phyloP scores from a whole-genome alignment of 768 basidiomycete genomes.

The Suillus placidus region DNA sequence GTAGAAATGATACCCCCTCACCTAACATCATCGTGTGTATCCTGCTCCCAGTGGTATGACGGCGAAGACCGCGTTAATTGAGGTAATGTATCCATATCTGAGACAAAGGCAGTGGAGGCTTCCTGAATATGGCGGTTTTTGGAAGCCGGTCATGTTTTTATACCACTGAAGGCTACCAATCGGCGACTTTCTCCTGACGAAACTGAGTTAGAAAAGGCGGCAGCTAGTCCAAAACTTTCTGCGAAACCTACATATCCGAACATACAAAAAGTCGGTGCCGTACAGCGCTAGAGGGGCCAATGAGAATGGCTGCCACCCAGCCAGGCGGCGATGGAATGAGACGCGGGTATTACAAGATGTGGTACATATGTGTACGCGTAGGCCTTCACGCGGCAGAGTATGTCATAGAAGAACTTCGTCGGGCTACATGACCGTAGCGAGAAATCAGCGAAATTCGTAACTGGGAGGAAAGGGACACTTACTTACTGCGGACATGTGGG shows the following conservation, averaged over 20 bases:
- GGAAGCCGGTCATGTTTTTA: neutral
- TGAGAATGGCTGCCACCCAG: neutral
- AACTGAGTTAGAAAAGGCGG: neutral
- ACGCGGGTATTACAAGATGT: neutral
- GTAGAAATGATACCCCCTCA: neutral
- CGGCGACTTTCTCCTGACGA: neutral
- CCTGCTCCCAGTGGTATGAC: neutral
- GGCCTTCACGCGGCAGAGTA: neutral
- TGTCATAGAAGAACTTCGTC: neutral
- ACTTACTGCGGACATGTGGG: neutral
- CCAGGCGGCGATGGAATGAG: neutral
- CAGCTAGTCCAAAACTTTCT: neutral
- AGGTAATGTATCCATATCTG: slow-evolving; percentile 7
- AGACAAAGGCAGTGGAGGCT: slow-evolving; percentile 4
- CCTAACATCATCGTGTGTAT: neutral
- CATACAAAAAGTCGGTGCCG: neutral
- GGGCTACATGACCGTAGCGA: neutral
- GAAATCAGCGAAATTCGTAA: neutral
- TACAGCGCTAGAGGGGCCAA: slow-evolving; percentile 2
- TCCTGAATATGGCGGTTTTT: slow-evolving; percentile 4
- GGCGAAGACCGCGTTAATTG: neutral
- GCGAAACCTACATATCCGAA: neutral
- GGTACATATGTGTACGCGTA: neutral
- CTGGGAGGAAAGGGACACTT: slow-evolving; percentile 1
- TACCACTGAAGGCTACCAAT: neutral